These are phyloP conservation scores for Ehretia macrophylla DNA, from an alignment of 257 asterid species.

Conservation along the genomic window DNA sequence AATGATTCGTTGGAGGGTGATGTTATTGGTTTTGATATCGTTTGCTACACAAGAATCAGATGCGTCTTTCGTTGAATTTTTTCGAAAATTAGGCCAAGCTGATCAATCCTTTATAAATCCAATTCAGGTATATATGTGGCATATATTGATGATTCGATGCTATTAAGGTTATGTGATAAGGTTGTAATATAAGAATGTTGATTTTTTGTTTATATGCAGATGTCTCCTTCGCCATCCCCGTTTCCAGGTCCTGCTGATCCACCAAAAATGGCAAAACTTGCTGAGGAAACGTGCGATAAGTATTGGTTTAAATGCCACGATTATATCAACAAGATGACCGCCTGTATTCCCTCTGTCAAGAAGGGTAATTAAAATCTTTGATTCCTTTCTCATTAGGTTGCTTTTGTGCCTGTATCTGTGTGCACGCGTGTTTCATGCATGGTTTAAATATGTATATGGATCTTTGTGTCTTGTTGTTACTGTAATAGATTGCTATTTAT, in stretches of 20 bases:
- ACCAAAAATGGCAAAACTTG: not conserved
- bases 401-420: not conserved
- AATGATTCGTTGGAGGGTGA: conserved; percentile 8
- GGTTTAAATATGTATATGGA: too few species aligned
- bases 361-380: conserved; percentile 24
- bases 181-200: not conserved
- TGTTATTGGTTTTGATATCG: conserved; percentile 7
- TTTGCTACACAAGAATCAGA: conserved; percentile 18
- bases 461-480: too few species aligned
- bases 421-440: not conserved
- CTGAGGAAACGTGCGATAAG: conserved; percentile 21
- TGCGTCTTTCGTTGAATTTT: conserved; percentile 14
- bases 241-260: conserved; percentile 14
- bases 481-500: too few species aligned
- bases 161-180: not conserved
- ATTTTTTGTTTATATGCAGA: conserved; percentile 6
- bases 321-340: conserved; percentile 34
- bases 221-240: conserved; percentile 29
- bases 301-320: conserved; percentile 35
- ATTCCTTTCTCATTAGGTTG: not conserved
- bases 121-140: conserved; percentile 17
- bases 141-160: not conserved
- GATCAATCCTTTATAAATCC: conserved; percentile 1
- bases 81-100: conserved; percentile 13
- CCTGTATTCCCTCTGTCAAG: conserved; percentile 44